Conservation (phyloP, 306 rosid species). For the Nissolia schottii region DNA sequence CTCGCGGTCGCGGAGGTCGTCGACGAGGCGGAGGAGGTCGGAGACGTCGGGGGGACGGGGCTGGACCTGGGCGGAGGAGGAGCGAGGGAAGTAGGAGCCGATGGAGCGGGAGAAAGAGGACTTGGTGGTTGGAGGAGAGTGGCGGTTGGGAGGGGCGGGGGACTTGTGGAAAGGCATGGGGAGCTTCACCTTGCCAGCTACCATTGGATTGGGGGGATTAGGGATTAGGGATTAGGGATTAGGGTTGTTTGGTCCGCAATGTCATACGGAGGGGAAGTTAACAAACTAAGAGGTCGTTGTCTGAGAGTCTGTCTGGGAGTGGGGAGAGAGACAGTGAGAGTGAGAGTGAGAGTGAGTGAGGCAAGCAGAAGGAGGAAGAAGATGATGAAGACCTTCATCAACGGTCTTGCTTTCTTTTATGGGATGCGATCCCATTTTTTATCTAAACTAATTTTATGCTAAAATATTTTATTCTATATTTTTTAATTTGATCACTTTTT, state of each 20-base stretch:
- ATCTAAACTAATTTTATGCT: too few relatives aligned
- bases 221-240: background rate
- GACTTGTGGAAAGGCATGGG: constrained; percentile 68
- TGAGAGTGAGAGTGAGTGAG: background rate
- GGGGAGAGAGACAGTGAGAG: constrained; percentile 9
- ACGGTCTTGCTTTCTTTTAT: constrained; percentile 43
- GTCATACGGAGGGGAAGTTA: background rate
- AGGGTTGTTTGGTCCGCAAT: constrained; percentile 35
- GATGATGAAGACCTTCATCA: too few relatives aligned
- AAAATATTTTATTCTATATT: too few relatives aligned
- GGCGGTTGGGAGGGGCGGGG: constrained; percentile 42
- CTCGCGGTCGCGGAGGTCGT: constrained; percentile 82
- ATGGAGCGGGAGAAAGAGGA: constrained; percentile 64
- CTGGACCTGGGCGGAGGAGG: constrained; percentile 91
- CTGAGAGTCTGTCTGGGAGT: constrained; percentile 33
- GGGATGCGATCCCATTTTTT: too few relatives aligned
- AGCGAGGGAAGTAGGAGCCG: constrained; percentile 77
- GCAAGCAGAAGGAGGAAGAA: background rate
- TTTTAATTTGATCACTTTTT: too few relatives aligned
- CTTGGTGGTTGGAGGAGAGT: constrained; percentile 44
- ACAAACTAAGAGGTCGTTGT: constrained; percentile 43
- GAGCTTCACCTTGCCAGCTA: constrained; percentile 56
- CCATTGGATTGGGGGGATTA: constrained; percentile 35
- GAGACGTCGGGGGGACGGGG: constrained; percentile 76
- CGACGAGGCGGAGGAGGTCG: constrained; percentile 72